Evolutionary conservation across 78 protist species (phyloP), one percentile per base, ranked within the genome.

Genomic region (Dictyostelium citrinum): DNA sequence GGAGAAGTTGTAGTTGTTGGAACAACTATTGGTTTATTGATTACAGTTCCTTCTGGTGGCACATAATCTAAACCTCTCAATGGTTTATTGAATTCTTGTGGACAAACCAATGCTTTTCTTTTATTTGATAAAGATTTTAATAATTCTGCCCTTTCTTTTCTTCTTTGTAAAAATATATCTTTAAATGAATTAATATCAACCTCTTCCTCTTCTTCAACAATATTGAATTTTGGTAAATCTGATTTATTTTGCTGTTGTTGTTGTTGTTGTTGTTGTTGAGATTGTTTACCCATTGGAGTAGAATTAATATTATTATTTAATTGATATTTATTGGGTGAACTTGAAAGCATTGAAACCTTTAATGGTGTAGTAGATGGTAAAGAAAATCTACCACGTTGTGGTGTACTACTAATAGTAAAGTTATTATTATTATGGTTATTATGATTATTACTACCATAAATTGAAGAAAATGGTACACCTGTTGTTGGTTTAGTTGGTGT

Each of bases 131-230:
- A 78, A 0, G 31, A 5, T 24, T 78, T 78, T 16, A 78, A 78
- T 46, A 78, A 29, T 49, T 78, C 70, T 41, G 58, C 49, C 49
- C 83, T 78, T 78, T 78, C 83, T 78, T 78, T 39, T 27, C 83
- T 41, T 78, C 67, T 78, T 39, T 78, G 29, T n/a, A 78, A 46
- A 46, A 78, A 78, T 14, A 14, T 20, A 14, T 78, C 67, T 78
- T 78, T 78, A 41, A 75, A 75, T 46, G 49, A 46, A 17, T 35
- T 24, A 5, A 46, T 2, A n/a, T 78, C 83, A 8, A 27, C 83
- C 29, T 78, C 67, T 76, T 43, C 33, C 37, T 33, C n/a, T 27
- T 46, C 64, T 24, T 43, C 33, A 43, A 14, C 27, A 31, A 70
- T 3, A 33, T 70, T 35, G 20, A 70, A 33, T 70, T 70, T 70